Evolutionary conservation across 1,284 basidiomycete genomes (phyloP).

Genomic region (Ustilago sp.): DNA sequence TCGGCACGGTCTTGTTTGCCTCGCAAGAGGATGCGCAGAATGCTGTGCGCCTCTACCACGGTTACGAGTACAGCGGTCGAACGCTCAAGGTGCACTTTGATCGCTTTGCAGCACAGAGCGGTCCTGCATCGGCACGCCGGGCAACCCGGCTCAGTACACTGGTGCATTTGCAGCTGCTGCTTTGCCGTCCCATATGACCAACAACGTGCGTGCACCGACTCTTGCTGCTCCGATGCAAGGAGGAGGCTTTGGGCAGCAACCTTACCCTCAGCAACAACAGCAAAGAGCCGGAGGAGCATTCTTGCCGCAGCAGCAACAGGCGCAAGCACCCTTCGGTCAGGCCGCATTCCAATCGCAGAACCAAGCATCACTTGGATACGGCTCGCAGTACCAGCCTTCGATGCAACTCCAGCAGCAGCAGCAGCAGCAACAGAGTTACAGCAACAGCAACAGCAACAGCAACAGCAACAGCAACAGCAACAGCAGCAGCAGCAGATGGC

Average conservation of each 20-base stretch:
- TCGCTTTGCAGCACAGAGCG: constrained; percentile 61
- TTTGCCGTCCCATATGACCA: constrained; percentile 56
- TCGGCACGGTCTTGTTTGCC: constrained; percentile 91
- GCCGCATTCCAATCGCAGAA: constrained; percentile 17
- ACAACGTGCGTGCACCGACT: constrained; percentile 32
- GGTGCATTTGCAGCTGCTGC: constrained; percentile 63
- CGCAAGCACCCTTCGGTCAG: constrained; percentile 24
- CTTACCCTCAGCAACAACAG: constrained; percentile 30
- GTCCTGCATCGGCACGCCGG: constrained; percentile 54
- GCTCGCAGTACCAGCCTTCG: constrained; percentile 22
- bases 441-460: constrained; percentile 15
- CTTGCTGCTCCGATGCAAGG: constrained; percentile 17
- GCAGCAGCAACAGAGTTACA: constrained; percentile 22
- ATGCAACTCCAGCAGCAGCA: constrained; percentile 17
- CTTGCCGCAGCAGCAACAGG: constrained; percentile 17
- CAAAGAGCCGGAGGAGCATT: constrained; percentile 14
- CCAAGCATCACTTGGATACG: constrained; percentile 2
- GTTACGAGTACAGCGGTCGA: constrained; percentile 85
- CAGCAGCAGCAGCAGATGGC: constrained; percentile 24
- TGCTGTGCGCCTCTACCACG: constrained; percentile 75
- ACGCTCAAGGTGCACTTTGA: constrained; percentile 87
- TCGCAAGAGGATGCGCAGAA: constrained; percentile 89
- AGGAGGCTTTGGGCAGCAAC: constrained; percentile 17
- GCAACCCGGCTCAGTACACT: constrained; percentile 67
- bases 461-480: constrained; percentile 14